Conservation (phyloP, 1,284 basidiomycete species). For the Irpex sp. region DNA sequence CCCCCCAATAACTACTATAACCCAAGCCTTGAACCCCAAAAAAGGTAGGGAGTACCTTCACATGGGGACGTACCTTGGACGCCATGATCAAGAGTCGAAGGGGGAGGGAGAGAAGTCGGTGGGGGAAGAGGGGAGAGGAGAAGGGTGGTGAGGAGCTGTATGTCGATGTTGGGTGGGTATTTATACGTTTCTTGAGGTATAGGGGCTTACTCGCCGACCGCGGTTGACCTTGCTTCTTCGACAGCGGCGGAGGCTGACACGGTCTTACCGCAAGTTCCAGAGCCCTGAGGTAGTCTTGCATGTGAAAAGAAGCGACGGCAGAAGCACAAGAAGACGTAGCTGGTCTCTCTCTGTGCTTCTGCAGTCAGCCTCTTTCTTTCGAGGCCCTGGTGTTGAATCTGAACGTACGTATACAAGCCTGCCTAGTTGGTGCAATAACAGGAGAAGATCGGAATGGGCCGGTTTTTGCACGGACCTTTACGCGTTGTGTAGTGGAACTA, state of each 20-base stretch:
- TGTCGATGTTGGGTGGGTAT: neutral
- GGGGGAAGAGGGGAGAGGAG: neutral
- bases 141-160: neutral
- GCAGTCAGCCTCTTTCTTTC: neutral
- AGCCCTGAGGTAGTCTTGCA: neutral
- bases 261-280: no score
- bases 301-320: neutral
- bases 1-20: no score
- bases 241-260: neutral
- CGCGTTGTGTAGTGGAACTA: no score
- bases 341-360: neutral
- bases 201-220: neutral
- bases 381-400: neutral
- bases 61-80: no score
- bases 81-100: neutral
- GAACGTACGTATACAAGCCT: no score
- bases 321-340: neutral
- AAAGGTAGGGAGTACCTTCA: no score
- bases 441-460: no score
- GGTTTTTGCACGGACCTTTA: no score
- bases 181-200: neutral
- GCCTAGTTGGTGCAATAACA: no score
- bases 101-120: neutral
- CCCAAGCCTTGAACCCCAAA: no score
- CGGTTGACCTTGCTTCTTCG: neutral